Evolutionary conservation across 768 basidiomycete genomes (phyloP), one percentile per base, ranked within the genome.

Genomic region (Ramaria rubella): DNA sequence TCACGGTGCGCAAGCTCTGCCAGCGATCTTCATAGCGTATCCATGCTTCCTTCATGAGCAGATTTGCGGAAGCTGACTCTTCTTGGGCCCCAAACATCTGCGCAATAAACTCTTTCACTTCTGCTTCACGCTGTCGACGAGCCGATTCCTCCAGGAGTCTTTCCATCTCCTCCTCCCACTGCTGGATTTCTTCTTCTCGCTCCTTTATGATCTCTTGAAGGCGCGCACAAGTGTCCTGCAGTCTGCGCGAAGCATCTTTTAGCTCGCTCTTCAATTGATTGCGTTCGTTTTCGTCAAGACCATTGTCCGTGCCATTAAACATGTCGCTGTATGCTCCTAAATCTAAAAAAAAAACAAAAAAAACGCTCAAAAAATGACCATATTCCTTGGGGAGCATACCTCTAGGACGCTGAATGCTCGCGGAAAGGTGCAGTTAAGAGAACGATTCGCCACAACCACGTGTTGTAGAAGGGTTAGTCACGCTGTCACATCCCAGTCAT

Each of bases 11-110:
- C 57, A 88, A 65, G 58, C 68, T 69, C 23, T 69, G 64, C 89
- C 88, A 91, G 54, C 78, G 75, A 31, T 71, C 68, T 68, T 91
- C 87, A 69, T 91, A 87, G 45, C 62, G 67, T 48, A 68, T 62
- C 86, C 86, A 89, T 7, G 81, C 81, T 36, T 82, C 77, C 6
- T 72, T 58, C n/a, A 79, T 72, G 30, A 71, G 78, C 78, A 27
- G 24, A 23, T 31, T 5, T 48, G 17, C n/a, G 6, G 33, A 26
- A 44, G 5, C 14, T 48, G n/a, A 19, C n/a, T 17, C n/a, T 8
- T 19, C 15, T 8, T 9, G 51, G 3, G 19, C 26, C 31, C 21
- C 14, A 33, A 52, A 42, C 14, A 17, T 29, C 14, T 14, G 51
- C 19, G 76, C 77, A 48, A 73, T 71, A 62, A 60, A 80, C 77